These are phyloP conservation scores for Tagetes patula DNA, from an alignment of 129 eudicot genomes.

Conservation along the genomic window DNA sequence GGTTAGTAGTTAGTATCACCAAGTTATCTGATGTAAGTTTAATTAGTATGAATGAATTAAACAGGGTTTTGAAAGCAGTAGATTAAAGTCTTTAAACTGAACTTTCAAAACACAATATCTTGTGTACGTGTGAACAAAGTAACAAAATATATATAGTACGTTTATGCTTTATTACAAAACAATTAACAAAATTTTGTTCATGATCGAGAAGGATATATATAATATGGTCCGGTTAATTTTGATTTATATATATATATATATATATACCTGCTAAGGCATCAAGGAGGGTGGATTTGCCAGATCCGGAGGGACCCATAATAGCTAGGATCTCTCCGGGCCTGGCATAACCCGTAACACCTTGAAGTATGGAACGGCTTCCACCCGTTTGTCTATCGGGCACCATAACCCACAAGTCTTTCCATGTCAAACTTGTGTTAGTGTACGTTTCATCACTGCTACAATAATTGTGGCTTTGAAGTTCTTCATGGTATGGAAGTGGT, in stretches of 20 bases:
- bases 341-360: slow-evolving; percentile 48
- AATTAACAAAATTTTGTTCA: neutral
- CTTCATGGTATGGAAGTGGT: neutral
- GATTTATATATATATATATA: too few relatives aligned
- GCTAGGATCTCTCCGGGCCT: slow-evolving; percentile 59
- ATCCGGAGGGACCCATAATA: slow-evolving; percentile 70
- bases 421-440: slow-evolving; percentile 42
- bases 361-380: slow-evolving; percentile 37
- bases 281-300: slow-evolving; percentile 62
- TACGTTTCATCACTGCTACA: neutral
- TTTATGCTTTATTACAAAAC: neutral
- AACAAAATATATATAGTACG: too few relatives aligned
- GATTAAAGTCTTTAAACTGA: too few relatives aligned
- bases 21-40: too few relatives aligned
- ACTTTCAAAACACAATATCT: too few relatives aligned
- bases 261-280: slow-evolving; percentile 58
- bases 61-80: too few relatives aligned
- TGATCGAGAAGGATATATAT: neutral
- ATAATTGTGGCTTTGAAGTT: neutral
- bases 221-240: neutral
- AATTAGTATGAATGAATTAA: too few relatives aligned
- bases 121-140: too few relatives aligned
- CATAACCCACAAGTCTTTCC: slow-evolving; percentile 52
- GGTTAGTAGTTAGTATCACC: too few relatives aligned
- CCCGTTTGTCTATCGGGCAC: slow-evolving; percentile 37